phyloP scores from a whole-genome alignment of 768 basidiomycete genomes.

The Asterophora lycoperdoides region DNA sequence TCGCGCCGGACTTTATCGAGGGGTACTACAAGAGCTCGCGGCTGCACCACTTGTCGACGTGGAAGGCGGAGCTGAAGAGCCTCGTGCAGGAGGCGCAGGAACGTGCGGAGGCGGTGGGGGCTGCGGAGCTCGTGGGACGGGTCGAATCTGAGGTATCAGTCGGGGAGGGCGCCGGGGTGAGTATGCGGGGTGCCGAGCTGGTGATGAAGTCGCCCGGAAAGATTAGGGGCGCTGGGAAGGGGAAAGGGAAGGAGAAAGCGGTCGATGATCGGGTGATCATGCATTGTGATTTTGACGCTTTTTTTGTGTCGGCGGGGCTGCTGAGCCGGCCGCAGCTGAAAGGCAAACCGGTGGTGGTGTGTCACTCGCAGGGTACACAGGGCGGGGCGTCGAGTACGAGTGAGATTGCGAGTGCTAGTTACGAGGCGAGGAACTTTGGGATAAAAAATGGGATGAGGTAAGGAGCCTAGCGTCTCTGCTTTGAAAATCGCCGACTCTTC shows the following conservation, averaged over 20 bases:
- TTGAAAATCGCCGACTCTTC: neutral
- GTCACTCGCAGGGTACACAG: conserved; percentile 81
- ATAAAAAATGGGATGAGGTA: conserved; percentile 96
- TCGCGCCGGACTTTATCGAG: conserved; percentile 82
- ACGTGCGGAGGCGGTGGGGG: conserved; percentile 43
- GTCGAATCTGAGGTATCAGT: conserved; percentile 22
- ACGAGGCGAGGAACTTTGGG: conserved; percentile 86
- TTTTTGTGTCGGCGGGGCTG: conserved; percentile 93
- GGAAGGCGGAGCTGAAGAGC: conserved; percentile 85
- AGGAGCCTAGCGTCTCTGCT: neutral
- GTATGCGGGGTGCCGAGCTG: conserved; percentile 52
- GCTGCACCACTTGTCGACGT: conserved; percentile 86
- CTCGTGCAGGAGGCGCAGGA: conserved; percentile 80
- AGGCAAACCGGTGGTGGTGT: conserved; percentile 91
- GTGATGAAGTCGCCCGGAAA: conserved; percentile 45
- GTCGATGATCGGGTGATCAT: conserved; percentile 67
- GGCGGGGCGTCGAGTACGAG: conserved; percentile 80
- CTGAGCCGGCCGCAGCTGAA: conserved; percentile 73
- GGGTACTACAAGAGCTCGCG: conserved; percentile 83
- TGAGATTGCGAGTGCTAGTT: conserved; percentile 92
- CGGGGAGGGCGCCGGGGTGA: conserved; percentile 27
- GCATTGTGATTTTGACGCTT: conserved; percentile 96
- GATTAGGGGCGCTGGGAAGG: conserved; percentile 26
- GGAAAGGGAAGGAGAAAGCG: conserved; percentile 56
- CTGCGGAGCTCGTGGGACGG: conserved; percentile 26